These are phyloP conservation scores for Musa beccarii DNA, from an alignment of 176 grass and related monocot genomes.

Conservation along the genomic window DNA sequence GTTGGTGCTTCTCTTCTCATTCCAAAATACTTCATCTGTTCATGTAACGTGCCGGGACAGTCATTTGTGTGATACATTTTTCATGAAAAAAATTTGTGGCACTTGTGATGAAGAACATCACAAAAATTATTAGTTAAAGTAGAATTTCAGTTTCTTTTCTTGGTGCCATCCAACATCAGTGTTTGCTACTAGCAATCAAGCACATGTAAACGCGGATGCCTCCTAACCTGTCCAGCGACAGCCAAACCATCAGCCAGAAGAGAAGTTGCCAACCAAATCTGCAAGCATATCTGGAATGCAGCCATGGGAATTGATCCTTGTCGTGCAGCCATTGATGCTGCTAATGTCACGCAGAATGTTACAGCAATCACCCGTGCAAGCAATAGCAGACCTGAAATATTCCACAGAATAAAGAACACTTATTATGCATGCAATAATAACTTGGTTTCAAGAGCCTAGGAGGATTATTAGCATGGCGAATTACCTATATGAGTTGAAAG, in stretches of 20 bases:
- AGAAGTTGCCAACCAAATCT: conserved; percentile 77
- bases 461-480: neutral
- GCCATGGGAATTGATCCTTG: conserved; percentile 72
- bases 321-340: conserved; percentile 75
- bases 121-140: no score
- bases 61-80: no score
- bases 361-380: conserved; percentile 67
- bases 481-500: neutral
- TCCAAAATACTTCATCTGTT: neutral
- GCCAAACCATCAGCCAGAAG: conserved; percentile 92
- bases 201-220: neutral
- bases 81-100: no score
- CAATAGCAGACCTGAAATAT: conserved; percentile 46
- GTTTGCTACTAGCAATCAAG: neutral
- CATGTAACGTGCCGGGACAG: neutral
- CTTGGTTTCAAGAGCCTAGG: neutral
- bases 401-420: neutral
- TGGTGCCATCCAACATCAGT: neutral
- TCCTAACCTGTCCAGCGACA: conserved; percentile 77
- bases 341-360: conserved; percentile 77
- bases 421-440: neutral
- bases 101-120: no score
- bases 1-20: neutral
- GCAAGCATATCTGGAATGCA: conserved; percentile 90
- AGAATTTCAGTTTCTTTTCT: neutral